These are phyloP conservation scores for Colletotrichum tropicale DNA, from an alignment of 2,329 filamentous ascomycete species.

Conservation along the genomic window DNA sequence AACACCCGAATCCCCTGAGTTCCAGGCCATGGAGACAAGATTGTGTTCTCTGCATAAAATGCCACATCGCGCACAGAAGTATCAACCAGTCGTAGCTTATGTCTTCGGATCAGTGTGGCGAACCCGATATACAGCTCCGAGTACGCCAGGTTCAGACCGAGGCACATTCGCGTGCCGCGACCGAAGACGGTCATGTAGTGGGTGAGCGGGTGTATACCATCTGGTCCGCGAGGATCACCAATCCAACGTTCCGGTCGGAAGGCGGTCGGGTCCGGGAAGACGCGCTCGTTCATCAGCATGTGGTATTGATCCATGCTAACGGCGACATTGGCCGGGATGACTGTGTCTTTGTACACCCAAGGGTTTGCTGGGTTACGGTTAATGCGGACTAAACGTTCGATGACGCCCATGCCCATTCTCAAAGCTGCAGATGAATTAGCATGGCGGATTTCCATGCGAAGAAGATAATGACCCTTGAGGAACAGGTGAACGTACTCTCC, in stretches of 20 bases:
- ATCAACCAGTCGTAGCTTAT: neutral
- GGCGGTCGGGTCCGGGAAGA: slow-evolving; percentile 25
- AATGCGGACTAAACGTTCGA: slow-evolving; percentile 41
- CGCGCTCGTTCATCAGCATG: slow-evolving; percentile 25
- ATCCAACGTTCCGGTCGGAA: slow-evolving; percentile 33
- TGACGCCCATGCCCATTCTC: neutral
- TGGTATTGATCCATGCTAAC: slow-evolving; percentile 39
- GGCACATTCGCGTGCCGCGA: neutral
- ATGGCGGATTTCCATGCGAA: neutral
- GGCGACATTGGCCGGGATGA: slow-evolving; percentile 33
- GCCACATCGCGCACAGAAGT: neutral
- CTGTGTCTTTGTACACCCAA: slow-evolving; percentile 28
- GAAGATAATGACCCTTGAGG: too few relatives aligned
- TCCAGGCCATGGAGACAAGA: neutral
- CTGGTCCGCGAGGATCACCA: neutral
- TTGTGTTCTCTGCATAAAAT: neutral
- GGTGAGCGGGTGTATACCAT: neutral
- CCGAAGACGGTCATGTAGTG: neutral
- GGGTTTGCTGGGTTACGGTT: slow-evolving; percentile 28
- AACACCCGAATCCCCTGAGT: neutral
- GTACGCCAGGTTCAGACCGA: neutral
- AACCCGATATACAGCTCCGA: neutral
- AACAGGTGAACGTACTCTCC: accelerated
- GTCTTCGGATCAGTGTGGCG: neutral
- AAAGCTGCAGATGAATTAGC: neutral